These are phyloP conservation scores for Balakata baccata DNA, from an alignment of 345 rosid genomes.

Conservation along the genomic window DNA sequence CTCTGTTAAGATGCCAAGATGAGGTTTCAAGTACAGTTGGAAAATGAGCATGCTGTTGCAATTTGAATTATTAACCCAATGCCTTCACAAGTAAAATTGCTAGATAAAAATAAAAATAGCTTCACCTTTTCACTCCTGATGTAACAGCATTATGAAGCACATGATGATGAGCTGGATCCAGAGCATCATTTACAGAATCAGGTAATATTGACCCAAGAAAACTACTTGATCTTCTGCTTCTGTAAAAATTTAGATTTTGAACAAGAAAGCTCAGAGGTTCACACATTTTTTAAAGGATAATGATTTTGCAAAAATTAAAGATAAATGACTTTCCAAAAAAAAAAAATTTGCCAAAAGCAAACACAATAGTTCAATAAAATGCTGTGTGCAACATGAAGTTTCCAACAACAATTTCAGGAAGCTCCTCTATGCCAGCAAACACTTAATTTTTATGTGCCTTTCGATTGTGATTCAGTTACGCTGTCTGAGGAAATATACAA, in stretches of 20 bases:
- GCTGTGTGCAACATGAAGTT: background rate
- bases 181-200: constrained; percentile 65
- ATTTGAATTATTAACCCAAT: background rate
- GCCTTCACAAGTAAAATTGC: background rate
- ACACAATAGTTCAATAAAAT: background rate
- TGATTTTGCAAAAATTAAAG: background rate
- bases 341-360: background rate
- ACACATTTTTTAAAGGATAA: background rate
- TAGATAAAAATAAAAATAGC: constrained; percentile 4
- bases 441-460: background rate
- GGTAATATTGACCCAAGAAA: constrained; percentile 80
- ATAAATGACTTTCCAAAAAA: background rate
- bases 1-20: background rate
- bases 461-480: background rate
- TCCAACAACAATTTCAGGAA: background rate
- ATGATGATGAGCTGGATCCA: constrained; percentile 76
- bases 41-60: background rate
- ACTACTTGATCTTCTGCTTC: constrained; percentile 61
- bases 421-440: background rate
- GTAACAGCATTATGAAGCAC: constrained; percentile 71
- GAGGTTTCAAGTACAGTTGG: background rate
- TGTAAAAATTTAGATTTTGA: constrained; percentile 23
- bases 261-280: constrained; percentile 1
- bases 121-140: constrained; percentile 70
- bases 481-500: background rate